A percentile compares a stretch with the other conserved stretches of the same genome.
phyloP scores from a whole-genome alignment of 208 protist genomes.

The Kentomonas sorsogonicus region DNA sequence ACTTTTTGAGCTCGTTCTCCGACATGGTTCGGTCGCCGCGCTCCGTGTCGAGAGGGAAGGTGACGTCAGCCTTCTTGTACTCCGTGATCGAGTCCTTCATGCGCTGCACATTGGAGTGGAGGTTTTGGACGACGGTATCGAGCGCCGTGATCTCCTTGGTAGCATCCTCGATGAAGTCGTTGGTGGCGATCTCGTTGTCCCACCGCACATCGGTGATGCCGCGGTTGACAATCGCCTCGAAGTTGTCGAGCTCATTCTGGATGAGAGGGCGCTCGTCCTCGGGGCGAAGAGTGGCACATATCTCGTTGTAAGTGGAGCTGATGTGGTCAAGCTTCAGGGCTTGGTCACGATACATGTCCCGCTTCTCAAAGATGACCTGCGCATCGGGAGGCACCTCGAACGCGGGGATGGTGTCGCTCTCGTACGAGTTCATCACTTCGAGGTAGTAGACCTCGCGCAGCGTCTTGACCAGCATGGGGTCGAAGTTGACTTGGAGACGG shows the following conservation, averaged over 20 bases:
- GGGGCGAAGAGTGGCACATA: conserved; percentile 78
- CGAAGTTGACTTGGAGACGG: conserved; percentile 93
- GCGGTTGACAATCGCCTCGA: conserved; percentile 75
- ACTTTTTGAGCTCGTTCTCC: conserved; percentile 83
- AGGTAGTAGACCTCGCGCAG: conserved; percentile 96
- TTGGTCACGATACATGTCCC: conserved; percentile 88
- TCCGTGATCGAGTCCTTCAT: conserved; percentile 77
- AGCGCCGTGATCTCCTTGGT: conserved; percentile 80
- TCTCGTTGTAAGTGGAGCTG: conserved; percentile 92
- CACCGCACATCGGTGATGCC: conserved; percentile 82
- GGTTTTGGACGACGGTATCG: conserved; percentile 72
- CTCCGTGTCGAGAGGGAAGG: conserved; percentile 82
- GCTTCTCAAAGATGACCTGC: conserved; percentile 84
- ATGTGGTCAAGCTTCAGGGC: conserved; percentile 92
- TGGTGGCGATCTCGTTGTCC: conserved; percentile 84
- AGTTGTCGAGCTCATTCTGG: conserved; percentile 74
- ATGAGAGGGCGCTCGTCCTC: conserved; percentile 93
- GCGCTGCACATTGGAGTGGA: conserved; percentile 86
- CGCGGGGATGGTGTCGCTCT: conserved; percentile 34
- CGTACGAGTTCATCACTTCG: conserved; percentile 90
- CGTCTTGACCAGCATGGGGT: conserved; percentile 92
- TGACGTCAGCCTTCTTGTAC: conserved; percentile 68
- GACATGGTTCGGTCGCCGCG: conserved; percentile 86
- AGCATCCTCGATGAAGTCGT: conserved; percentile 87
- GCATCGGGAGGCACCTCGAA: conserved; percentile 86